Base-by-base conservation (phyloP, 257 asterid species). In the Scutellaria minor region DNA sequence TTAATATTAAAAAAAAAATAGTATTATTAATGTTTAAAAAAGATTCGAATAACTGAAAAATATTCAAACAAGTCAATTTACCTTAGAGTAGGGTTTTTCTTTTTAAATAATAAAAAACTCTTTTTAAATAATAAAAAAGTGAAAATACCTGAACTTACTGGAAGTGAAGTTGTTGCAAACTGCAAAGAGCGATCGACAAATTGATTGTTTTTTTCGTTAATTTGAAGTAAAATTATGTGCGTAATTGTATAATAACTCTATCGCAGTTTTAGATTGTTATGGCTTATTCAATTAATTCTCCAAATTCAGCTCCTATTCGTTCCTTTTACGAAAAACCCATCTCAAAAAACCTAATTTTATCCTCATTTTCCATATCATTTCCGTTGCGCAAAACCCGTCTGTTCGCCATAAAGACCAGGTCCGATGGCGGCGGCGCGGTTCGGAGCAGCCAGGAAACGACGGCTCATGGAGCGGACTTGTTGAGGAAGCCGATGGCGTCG, bases 401-500 rank as follows among this genome's bases (percentile, higher is more conserved):
- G 56, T 79, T 82, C 50, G 78, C 89, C 6, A 40, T 88, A 27
- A 88, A 80, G 81, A 81, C 87, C 4, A 69, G 80, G 24, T 79
- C 89, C 0, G 86, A 75, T 39, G 78, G 78, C 56, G 68, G 68
- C 39, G 84, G 83, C 14, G 64, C 72, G 48, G 62, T 50, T 12
- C 59, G 67, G 83, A 75, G 84, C 20, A 63, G 85, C 39, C 85
- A 14, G 70, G 80, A 73, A 8, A 64, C 69, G 85, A 63, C 52
- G 74, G 6, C 83, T 12, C 72, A 66, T 59, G 83, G 84, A 20
- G 82, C 85, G 11, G 89, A 85, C 68, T 66, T 91, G 80, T 20
- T 87, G 71, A 83, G 90, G 81, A 89, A 85, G 84, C 96, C 97
- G 72, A 83, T 78, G 79, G 84, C 78, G 51, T 70, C 90, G 63